Base-by-base conservation (phyloP, 2,329 filamentous ascomycete species). In the Cryoendolithus antarcticus region DNA sequence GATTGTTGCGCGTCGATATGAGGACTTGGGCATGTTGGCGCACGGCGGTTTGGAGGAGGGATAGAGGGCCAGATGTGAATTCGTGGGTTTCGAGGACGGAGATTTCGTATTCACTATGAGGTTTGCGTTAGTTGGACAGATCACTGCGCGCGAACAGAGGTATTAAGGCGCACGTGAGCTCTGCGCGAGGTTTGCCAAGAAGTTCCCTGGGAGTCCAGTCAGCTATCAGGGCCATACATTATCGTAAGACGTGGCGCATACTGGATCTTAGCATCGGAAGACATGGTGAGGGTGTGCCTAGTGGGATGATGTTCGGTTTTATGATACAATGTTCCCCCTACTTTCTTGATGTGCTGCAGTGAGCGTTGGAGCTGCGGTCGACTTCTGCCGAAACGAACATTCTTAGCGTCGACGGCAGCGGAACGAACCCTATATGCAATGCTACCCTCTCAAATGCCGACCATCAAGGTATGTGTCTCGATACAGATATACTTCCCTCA, bases 1-100 rank as follows among this genome's bases (percentile, higher is more conserved):
- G 83, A 71, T 96, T 96, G 75, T 94, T 95, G 50, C 91, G 86
- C 67, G 89, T 89, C 39, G 86, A 94, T 59, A 98, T 95, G 49
- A 98, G 77, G 46, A 98, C 89, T 67, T 96, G 91, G 32, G 82
- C 84, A 69, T 95, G 89, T 49, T 82, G 84, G 61, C 88, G 84
- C 42, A 95, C 91, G 48, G 91, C 91, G 43, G 91, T 95, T 68
- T 96, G 89, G 44, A 98, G 83, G 56, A 98, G 91, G 4, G 86
- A 95, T 33, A 96, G 73, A 6, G 83, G 84, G 3, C 83, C 84
- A 30, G 79, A 76, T 47, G 77, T 82, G 62, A 86, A 78, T 63
- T 88, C 82, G 61, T 86, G 79, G 58, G 84, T 80, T 62, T 86
- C 81, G 51, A 82, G 71, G 47, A 86, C 79, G 39, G 82, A 78